A percentile compares a stretch with the other conserved stretches of the same genome.
Conservation (phyloP, 768 basidiomycete species). For the Fomitopsis serialis region DNA sequence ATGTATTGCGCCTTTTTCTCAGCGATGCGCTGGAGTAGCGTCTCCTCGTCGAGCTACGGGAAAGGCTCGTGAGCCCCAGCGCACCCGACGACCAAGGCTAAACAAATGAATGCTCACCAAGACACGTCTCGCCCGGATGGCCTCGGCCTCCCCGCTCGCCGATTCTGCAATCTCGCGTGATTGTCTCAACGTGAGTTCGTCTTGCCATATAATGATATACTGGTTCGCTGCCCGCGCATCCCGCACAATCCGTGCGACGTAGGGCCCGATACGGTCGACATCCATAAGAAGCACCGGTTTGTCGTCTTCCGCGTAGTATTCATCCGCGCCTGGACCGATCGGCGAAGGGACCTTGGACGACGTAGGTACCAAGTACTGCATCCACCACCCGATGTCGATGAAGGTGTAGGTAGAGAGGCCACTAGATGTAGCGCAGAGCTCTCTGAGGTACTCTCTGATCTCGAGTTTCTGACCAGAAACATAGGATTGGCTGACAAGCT, state of each 20-base stretch:
- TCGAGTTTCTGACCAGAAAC: constrained; percentile 20
- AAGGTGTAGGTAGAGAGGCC: constrained; percentile 18
- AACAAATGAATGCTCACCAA: neutral
- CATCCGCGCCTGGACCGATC: neutral
- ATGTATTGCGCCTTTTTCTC: no score
- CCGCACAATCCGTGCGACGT: constrained; percentile 26
- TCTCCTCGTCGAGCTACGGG: no score
- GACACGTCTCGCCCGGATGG: neutral
- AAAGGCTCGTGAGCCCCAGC: constrained; percentile 1
- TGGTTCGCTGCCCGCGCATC: constrained; percentile 28
- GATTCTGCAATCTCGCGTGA: constrained; percentile 16
- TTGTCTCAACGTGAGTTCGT: constrained; percentile 21
- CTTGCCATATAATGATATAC: constrained; percentile 22
- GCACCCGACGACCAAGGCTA: no score
- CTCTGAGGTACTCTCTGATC: constrained; percentile 21
- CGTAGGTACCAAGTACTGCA: constrained; percentile 14
- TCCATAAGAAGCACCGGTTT: constrained; percentile 18
- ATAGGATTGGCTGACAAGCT: neutral
- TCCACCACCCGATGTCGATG: constrained; percentile 30
- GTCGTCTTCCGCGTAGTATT: constrained; percentile 15
- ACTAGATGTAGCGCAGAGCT: constrained; percentile 10
- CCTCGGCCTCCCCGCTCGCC: constrained; percentile 18
- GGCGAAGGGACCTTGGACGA: neutral
- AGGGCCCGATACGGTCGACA: constrained; percentile 20
- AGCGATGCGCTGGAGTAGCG: no score